A percentile compares a stretch with the other conserved stretches of the same genome.
Evolutionary conservation across 2,329 filamentous ascomycete genomes (phyloP).

Genomic region (Colletotrichum navitas): DNA sequence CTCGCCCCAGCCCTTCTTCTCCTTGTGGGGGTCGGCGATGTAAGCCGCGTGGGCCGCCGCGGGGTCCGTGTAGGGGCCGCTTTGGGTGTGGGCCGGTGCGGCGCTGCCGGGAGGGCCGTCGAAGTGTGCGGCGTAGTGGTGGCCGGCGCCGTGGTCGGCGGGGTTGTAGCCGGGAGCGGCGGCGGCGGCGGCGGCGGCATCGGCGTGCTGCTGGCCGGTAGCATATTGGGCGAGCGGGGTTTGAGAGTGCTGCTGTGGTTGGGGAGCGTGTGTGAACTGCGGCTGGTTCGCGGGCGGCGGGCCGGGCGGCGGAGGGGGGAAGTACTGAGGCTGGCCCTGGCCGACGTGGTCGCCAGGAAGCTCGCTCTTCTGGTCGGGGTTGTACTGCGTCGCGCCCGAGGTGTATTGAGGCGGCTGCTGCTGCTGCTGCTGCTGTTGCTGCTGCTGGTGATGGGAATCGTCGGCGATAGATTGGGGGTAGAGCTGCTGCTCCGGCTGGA

Average conservation of each 20-base stretch:
- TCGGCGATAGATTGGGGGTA: conserved; percentile 38
- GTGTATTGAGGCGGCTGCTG: conserved; percentile 27
- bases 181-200: conserved; percentile 11
- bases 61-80: conserved; percentile 6
- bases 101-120: conserved; percentile 14
- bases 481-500: conserved; percentile 36
- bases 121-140: conserved; percentile 29
- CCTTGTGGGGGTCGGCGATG: conserved; percentile 32
- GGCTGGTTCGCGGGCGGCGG: conserved; percentile 37
- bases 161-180: conserved; percentile 37
- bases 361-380: conserved; percentile 26
- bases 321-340: conserved; percentile 31
- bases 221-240: conserved; percentile 16
- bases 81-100: not conserved
- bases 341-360: conserved; percentile 16
- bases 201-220: conserved; percentile 37
- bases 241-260: conserved; percentile 16
- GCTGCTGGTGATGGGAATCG: conserved; percentile 10
- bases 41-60: conserved; percentile 19
- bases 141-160: conserved; percentile 33
- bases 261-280: conserved; percentile 32
- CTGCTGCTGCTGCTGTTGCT: conserved; percentile 26
- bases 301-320: conserved; percentile 41
- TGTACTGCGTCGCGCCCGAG: conserved; percentile 22
- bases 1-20: conserved; percentile 40